Evolutionary conservation across 2,329 filamentous ascomycete species (phyloP).

Genomic region (Talaromyces rugulosus): DNA sequence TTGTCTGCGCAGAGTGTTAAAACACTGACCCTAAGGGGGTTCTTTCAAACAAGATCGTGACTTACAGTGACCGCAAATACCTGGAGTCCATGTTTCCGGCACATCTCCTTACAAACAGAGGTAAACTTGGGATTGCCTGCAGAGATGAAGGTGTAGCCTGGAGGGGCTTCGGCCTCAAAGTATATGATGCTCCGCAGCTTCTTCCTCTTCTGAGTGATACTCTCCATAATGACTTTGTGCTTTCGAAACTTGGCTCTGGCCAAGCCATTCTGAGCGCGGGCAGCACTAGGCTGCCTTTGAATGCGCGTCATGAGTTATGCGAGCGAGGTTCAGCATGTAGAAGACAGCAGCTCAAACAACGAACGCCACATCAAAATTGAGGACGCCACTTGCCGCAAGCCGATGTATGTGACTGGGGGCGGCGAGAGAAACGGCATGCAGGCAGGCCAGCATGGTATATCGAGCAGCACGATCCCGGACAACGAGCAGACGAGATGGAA

Average conservation of each 20-base stretch:
- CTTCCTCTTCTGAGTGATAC: conserved; percentile 56
- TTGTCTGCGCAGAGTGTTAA: conserved; percentile 35
- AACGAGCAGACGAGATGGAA: background rate
- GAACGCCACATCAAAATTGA: background rate
- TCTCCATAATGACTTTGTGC: conserved; percentile 57
- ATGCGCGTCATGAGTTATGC: conserved; percentile 27
- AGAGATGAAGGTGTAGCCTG: conserved; percentile 59
- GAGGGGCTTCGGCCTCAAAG: conserved; percentile 52
- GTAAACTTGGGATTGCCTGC: conserved; percentile 58
- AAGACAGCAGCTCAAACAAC: background rate
- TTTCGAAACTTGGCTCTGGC: conserved; percentile 34
- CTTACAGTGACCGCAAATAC: conserved; percentile 60
- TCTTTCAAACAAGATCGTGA: conserved; percentile 14
- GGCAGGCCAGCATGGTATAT: background rate
- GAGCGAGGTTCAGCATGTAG: background rate
- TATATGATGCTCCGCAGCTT: conserved; percentile 53
- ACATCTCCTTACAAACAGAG: conserved; percentile 56
- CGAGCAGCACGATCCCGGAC: background rate
- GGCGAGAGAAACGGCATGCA: background rate
- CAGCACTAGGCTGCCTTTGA: conserved; percentile 18
- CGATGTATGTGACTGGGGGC: background rate
- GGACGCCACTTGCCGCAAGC: background rate
- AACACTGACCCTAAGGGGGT: background rate
- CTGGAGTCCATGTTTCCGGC: conserved; percentile 50
- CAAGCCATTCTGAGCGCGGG: conserved; percentile 29